Evolutionary conservation across 805 yeast genomes (phyloP).

Genomic region (Pichia ethanolica): DNA sequence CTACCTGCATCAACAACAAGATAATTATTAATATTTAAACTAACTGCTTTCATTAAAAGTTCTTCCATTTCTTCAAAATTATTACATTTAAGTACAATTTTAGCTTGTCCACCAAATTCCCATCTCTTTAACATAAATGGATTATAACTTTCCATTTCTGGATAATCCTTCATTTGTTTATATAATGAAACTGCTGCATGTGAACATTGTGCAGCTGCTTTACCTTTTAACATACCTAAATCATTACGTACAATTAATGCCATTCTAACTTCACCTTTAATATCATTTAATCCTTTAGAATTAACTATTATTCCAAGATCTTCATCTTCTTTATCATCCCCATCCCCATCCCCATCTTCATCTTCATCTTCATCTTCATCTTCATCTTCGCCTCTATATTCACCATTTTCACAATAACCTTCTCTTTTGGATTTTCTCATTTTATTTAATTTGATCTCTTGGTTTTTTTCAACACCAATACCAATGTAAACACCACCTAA

Average conservation of each 20-base stretch:
- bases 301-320: constrained; percentile 46
- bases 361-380: neutral
- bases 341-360: neutral
- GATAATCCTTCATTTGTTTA: constrained; percentile 48
- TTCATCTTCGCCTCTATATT: neutral
- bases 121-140: constrained; percentile 64
- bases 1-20: constrained; percentile 95
- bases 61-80: constrained; percentile 65
- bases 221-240: constrained; percentile 88
- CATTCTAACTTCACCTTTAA: constrained; percentile 81
- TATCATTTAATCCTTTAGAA: constrained; percentile 50
- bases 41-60: constrained; percentile 72
- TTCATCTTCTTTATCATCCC: constrained; percentile 21
- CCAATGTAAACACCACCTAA: constrained; percentile 3
- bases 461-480: neutral
- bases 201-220: constrained; percentile 94
- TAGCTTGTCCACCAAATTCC: constrained; percentile 86
- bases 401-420: too few species aligned
- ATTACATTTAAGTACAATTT: constrained; percentile 74
- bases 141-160: constrained; percentile 46
- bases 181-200: constrained; percentile 96
- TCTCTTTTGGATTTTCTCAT: neutral
- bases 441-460: neutral
- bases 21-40: constrained; percentile 69
- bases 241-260: constrained; percentile 84